A percentile compares a stretch with the other conserved stretches of the same genome.
phyloP scores from a whole-genome alignment of 2,329 filamentous ascomycete genomes.

The Pseudogymnoascus sp. region DNA sequence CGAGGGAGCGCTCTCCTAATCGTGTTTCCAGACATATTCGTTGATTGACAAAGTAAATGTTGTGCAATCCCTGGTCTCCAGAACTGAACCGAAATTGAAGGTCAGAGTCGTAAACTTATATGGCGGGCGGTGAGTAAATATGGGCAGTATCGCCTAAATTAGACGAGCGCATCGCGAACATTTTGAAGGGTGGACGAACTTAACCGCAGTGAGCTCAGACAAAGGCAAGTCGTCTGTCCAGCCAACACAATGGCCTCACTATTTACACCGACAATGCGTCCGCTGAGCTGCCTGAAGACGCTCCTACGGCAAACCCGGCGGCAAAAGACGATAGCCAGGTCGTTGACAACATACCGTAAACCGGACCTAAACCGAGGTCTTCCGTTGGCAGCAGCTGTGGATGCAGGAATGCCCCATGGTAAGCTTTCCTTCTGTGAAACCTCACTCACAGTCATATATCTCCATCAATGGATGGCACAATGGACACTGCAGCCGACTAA shows the following conservation, averaged over 20 bases:
- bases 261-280: conserved; percentile 42
- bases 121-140: conserved; percentile 1
- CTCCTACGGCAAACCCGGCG: conserved; percentile 50
- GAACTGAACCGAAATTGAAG: conserved; percentile 1
- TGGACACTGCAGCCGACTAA: conserved; percentile 6
- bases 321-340: conserved; percentile 37
- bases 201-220: neutral
- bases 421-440: neutral
- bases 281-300: conserved; percentile 61
- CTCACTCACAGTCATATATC: neutral
- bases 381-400: conserved; percentile 1
- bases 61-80: neutral
- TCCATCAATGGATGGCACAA: neutral
- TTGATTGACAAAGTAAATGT: neutral
- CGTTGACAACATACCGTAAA: conserved; percentile 39
- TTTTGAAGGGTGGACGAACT: conserved; percentile 8
- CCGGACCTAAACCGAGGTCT: conserved; percentile 3
- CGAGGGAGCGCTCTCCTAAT: conserved; percentile 3
- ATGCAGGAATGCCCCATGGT: conserved; percentile 3
- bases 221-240: conserved; percentile 7
- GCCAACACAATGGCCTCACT: conserved; percentile 22
- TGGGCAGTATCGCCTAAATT: conserved; percentile 2
- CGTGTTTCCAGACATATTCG: conserved; percentile 4
- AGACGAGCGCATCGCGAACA: conserved; percentile 3
- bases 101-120: conserved; percentile 3